Percentiles rank a stretch among this genome's conserved stretches.
Conservation (phyloP, 495 filamentous ascomycete genomes). For the Clohesyomyces aquaticus region DNA sequence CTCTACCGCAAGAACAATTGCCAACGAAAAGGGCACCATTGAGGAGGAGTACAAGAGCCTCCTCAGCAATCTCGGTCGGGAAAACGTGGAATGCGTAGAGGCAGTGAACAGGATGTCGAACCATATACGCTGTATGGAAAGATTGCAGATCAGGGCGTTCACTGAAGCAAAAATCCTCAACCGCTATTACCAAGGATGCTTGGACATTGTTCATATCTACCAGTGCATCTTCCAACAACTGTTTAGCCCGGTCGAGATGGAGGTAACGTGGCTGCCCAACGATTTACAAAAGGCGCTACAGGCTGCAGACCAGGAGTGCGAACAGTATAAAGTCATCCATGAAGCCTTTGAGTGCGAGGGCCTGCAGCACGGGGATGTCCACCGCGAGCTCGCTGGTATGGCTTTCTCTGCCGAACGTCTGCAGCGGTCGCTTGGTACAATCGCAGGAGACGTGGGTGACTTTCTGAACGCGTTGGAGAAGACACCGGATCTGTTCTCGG, state of each 20-base stretch:
- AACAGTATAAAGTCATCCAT: slow-evolving; percentile 2
- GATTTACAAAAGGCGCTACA: background rate
- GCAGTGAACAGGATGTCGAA: slow-evolving; percentile 6
- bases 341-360: slow-evolving; percentile 12
- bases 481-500: slow-evolving; percentile 6
- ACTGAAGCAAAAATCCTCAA: slow-evolving; percentile 9
- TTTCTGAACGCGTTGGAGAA: slow-evolving; percentile 6
- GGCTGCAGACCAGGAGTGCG: background rate
- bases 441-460: slow-evolving; percentile 7
- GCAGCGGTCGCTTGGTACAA: background rate
- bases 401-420: background rate
- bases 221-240: slow-evolving; percentile 22
- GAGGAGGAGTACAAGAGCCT: slow-evolving; percentile 1
- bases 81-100: background rate
- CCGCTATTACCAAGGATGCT: slow-evolving; percentile 9
- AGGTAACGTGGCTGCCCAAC: slow-evolving; percentile 7
- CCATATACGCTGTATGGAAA: background rate
- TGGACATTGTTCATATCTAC: slow-evolving; percentile 3
- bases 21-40: slow-evolving; percentile 4
- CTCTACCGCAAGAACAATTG: background rate
- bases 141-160: background rate
- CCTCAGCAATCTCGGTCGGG: background rate
- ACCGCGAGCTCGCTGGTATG: background rate
- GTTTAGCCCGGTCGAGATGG: slow-evolving; percentile 46
- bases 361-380: slow-evolving; percentile 4